These are phyloP conservation scores for Candida jianshihensis DNA, from an alignment of 805 yeast genomes.

Conservation along the genomic window DNA sequence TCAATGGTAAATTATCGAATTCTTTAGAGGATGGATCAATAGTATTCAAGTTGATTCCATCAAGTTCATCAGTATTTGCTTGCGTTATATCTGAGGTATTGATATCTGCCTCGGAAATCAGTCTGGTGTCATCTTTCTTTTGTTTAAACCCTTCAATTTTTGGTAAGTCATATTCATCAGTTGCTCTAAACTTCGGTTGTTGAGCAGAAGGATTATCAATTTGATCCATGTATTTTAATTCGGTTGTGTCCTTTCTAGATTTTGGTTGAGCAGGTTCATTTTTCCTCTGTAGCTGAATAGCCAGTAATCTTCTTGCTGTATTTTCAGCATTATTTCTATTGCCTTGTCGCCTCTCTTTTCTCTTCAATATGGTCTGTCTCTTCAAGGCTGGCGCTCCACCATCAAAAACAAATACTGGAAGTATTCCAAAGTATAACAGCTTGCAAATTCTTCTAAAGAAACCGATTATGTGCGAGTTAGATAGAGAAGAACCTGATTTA, in stretches of 20 bases:
- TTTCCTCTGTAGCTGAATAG: slow-evolving; percentile 63
- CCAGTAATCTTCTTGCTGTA: slow-evolving; percentile 76
- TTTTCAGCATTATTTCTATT: slow-evolving; percentile 59
- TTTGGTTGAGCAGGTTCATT: background rate
- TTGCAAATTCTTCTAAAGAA: slow-evolving; percentile 92
- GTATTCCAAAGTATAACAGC: slow-evolving; percentile 75
- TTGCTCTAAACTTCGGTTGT: slow-evolving; percentile 33
- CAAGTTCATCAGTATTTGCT: slow-evolving; percentile 54
- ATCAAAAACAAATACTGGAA: slow-evolving; percentile 89
- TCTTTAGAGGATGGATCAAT: slow-evolving; percentile 82
- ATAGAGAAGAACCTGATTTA: slow-evolving; percentile 67
- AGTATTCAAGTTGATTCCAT: slow-evolving; percentile 59
- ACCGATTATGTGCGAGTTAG: slow-evolving; percentile 88
- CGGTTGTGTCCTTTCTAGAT: slow-evolving; percentile 16
- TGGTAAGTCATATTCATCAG: slow-evolving; percentile 87
- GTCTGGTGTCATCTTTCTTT: slow-evolving; percentile 56
- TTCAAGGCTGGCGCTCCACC: slow-evolving; percentile 90
- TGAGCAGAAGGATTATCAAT: slow-evolving; percentile 12
- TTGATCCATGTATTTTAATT: slow-evolving; percentile 32
- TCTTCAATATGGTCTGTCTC: slow-evolving; percentile 62
- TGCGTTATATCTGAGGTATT: slow-evolving; percentile 59
- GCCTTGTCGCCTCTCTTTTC: slow-evolving; percentile 72
- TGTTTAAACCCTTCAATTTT: slow-evolving; percentile 49
- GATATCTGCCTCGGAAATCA: slow-evolving; percentile 65
- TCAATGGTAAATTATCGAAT: slow-evolving; percentile 68